Evolutionary conservation across 441 rosid genomes (phyloP), one percentile per base, ranked within the genome.

Genomic region (Pelargonium myrrhifolium): DNA sequence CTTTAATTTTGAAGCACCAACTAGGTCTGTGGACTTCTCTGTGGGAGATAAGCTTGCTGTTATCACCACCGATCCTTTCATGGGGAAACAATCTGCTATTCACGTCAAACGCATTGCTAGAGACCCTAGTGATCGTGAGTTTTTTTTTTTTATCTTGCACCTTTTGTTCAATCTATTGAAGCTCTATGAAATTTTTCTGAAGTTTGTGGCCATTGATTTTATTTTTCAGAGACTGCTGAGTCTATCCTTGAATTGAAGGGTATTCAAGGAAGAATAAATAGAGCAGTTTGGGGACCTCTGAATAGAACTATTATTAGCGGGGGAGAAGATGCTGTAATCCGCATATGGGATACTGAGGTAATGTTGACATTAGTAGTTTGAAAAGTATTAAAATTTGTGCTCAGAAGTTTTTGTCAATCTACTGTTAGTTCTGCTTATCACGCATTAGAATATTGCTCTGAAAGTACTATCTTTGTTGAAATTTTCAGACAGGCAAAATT

Each of bases 251-350:
- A 85, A 49, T 69, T 93, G 69, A 76, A 78, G 74, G 93, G 86
- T 14, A 89, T 87, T n/a, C 88, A 87, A 43, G 93, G 95, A 76
- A 86, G 97, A 83, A 89, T 91, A 14, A 89, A 86, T 51, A 82
- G 96, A 77, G 97, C 96, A 64, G 87, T 91, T 65, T 93, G 99
- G 99, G 99, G 99, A 22, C 95, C 96, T 0, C 72, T 93, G 53
- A 88, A 93, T 81, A 75, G 64, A 71, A 91, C 96, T 65, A 86
- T 91, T 55, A 87, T 93, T 24, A 93, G 96, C 74, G 85, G 75
- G 45, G 98, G 98, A 70, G 98, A 93, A 82, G 98, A 93, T 76
- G 68, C 92, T 24, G 60, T 84, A 2, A 26, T 91, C 75, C 93
- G 98, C 17, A 75, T 89, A 65, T 93, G 97, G 97, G 96, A 93